phyloP scores from a whole-genome alignment of 176 grass and related monocot genomes.

The Avena insularis region DNA sequence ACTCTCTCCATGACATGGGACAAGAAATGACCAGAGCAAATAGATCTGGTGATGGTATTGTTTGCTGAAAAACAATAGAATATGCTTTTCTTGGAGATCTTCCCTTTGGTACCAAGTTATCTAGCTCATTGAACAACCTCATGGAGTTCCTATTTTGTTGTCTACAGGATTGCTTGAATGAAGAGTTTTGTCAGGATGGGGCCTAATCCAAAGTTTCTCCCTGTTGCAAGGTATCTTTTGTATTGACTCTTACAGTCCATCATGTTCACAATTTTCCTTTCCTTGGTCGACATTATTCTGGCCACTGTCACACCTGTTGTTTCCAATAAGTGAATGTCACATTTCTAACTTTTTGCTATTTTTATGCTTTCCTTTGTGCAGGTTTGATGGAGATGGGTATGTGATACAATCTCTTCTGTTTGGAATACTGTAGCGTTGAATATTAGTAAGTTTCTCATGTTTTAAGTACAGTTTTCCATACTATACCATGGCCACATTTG shows the following conservation, averaged over 20 bases:
- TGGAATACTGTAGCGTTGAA: not conserved
- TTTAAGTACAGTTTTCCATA: not conserved
- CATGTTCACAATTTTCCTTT: too few species aligned
- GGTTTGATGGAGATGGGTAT: conserved; percentile 98
- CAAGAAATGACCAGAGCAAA: too few species aligned
- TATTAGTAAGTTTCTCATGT: not conserved
- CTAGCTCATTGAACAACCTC: not conserved
- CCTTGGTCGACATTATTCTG: too few species aligned
- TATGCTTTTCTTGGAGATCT: not conserved
- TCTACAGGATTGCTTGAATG: conserved; percentile 87
- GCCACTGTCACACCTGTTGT: not conserved
- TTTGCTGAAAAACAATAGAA: not conserved
- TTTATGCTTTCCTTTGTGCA: conserved; percentile 20
- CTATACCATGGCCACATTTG: not conserved
- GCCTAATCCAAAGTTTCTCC: conserved; percentile 86
- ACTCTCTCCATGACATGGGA: too few species aligned
- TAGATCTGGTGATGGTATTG: too few species aligned
- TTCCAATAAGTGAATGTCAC: not conserved
- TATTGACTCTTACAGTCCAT: conserved; percentile 26
- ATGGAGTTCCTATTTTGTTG: not conserved
- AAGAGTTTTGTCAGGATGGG: conserved; percentile 90
- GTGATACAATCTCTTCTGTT: conserved; percentile 18
- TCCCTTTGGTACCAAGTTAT: not conserved
- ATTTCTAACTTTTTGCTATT: not conserved
- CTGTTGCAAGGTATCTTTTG: conserved; percentile 86